Conservation (phyloP, 2,329 filamentous ascomycete genomes). For the Trichoderma sp. region DNA sequence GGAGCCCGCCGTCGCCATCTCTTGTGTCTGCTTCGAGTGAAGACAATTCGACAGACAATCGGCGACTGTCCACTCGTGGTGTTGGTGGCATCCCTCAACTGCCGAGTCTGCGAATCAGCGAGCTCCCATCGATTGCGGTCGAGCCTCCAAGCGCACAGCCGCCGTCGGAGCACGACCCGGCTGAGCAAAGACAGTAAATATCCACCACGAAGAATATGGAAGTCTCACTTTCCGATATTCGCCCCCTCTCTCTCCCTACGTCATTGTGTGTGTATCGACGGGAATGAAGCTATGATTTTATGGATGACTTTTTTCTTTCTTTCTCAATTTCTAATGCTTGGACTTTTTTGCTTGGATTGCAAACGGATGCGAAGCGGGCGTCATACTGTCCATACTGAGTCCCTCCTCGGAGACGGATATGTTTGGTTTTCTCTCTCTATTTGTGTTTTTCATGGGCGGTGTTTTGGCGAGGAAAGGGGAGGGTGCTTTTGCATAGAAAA, state of each 20-base stretch:
- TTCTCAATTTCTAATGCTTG: not conserved
- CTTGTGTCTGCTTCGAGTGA: not conserved
- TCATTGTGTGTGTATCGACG: not conserved
- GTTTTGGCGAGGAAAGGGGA: constrained; percentile 10
- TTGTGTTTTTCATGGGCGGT: constrained; percentile 4
- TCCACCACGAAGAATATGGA: not conserved
- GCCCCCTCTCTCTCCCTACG: not conserved
- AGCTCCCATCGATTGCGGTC: constrained; percentile 53
- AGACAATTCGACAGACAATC: not conserved
- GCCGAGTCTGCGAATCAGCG: constrained; percentile 52
- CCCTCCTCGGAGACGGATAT: not conserved
- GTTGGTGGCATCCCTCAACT: constrained; percentile 49
- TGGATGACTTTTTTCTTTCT: not conserved
- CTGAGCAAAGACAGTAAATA: constrained; percentile 11
- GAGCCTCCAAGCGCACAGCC: constrained; percentile 22
- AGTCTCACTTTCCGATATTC: not conserved
- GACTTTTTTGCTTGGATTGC: not conserved
- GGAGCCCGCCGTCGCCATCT: not conserved
- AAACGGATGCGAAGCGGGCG: constrained; percentile 15
- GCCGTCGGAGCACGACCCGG: not conserved
- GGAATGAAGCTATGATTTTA: constrained; percentile 18
- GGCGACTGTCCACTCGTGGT: constrained; percentile 31
- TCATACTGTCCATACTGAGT: not conserved
- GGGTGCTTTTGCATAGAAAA: constrained; percentile 5
- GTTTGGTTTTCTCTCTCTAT: not conserved